These are phyloP conservation scores for Fusarium oxysporum DNA, from an alignment of 2,329 filamentous ascomycete species.

Conservation along the genomic window DNA sequence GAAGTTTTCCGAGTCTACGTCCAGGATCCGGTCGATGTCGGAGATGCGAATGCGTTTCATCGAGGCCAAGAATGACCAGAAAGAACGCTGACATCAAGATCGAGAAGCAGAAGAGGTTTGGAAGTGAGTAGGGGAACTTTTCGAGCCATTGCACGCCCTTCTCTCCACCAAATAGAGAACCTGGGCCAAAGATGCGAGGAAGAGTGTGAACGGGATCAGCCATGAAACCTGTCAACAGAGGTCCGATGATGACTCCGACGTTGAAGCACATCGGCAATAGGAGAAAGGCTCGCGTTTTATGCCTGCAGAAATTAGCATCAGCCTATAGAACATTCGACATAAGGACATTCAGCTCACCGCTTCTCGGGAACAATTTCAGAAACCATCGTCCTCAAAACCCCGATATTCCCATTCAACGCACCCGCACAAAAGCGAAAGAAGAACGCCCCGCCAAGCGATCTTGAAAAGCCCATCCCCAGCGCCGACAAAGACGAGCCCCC, in stretches of 20 bases:
- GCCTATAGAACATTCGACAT: no score
- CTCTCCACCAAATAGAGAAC: constrained; percentile 54
- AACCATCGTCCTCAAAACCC: constrained; percentile 79
- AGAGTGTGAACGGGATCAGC: constrained; percentile 73
- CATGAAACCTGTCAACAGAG: constrained; percentile 75
- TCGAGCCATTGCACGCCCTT: constrained; percentile 35
- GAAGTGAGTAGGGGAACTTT: constrained; percentile 63
- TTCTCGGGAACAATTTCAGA: constrained; percentile 35
- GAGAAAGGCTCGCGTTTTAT: constrained; percentile 78
- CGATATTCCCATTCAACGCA: constrained; percentile 77
- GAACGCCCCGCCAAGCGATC: constrained; percentile 76
- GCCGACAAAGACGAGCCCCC: constrained; percentile 66
- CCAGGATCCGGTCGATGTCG: neutral
- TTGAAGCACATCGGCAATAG: constrained; percentile 82
- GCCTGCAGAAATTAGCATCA: constrained; percentile 47
- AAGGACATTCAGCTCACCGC: constrained; percentile 9
- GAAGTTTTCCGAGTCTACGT: neutral
- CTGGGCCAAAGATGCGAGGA: constrained; percentile 61
- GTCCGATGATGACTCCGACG: constrained; percentile 78
- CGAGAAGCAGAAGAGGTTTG: constrained; percentile 64
- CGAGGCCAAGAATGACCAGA: constrained; percentile 62
- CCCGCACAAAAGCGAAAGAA: constrained; percentile 76
- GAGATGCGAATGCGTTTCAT: constrained; percentile 57
- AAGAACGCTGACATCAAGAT: constrained; percentile 59
- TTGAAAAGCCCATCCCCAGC: constrained; percentile 73